Conservation (phyloP, 2,329 filamentous ascomycete genomes). For the Nigrograna mackinnonii region DNA sequence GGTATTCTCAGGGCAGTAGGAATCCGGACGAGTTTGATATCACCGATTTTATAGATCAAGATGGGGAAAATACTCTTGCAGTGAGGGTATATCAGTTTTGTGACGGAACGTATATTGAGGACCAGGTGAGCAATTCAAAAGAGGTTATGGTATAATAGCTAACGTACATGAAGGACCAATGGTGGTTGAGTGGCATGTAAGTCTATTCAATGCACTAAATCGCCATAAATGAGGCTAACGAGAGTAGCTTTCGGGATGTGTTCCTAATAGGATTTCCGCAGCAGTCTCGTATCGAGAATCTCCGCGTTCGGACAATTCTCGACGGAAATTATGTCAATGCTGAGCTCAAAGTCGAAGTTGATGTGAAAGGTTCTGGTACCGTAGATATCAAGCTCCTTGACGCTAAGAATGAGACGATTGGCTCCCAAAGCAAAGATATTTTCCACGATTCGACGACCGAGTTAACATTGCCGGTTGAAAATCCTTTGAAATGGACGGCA, state of each 20-base stretch:
- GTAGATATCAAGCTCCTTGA: constrained; percentile 52
- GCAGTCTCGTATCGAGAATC: constrained; percentile 58
- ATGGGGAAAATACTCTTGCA: constrained; percentile 58
- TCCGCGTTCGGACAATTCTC: constrained; percentile 59
- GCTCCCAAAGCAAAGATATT: constrained; percentile 2
- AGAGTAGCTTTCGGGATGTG: constrained; percentile 68
- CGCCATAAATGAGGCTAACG: constrained; percentile 12
- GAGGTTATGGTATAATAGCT: constrained; percentile 4
- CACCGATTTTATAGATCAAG: constrained; percentile 52
- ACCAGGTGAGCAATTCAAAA: constrained; percentile 44
- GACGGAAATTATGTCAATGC: constrained; percentile 57
- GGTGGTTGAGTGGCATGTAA: constrained; percentile 63
- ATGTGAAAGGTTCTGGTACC: constrained; percentile 42
- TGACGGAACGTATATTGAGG: constrained; percentile 71
- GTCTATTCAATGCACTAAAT: constrained; percentile 3
- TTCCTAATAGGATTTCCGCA: constrained; percentile 61
- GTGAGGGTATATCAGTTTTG: constrained; percentile 74
- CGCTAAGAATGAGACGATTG: constrained; percentile 31
- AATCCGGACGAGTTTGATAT: constrained; percentile 74
- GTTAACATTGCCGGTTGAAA: constrained; percentile 48
- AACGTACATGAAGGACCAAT: constrained; percentile 67
- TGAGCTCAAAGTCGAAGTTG: constrained; percentile 54
- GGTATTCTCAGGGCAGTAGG: constrained; percentile 70
- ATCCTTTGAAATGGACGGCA: constrained; percentile 70
- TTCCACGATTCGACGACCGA: constrained; percentile 21